A percentile compares a stretch with the other conserved stretches of the same genome.
Conservation (phyloP, 73 alveolate genomes). For the Paramecium sonneborni region DNA sequence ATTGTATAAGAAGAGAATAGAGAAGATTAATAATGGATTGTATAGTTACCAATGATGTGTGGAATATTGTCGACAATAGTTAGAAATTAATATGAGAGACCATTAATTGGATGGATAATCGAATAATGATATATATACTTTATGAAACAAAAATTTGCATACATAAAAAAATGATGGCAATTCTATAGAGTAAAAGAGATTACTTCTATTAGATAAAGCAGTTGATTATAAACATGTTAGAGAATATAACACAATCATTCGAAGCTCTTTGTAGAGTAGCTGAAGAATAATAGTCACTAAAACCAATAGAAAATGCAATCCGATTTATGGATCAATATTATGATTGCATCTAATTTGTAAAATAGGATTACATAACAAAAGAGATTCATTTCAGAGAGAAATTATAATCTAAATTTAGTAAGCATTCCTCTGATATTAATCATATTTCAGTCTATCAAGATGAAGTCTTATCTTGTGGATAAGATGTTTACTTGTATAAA, state of each 20-base stretch:
- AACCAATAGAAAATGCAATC: not conserved
- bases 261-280: not conserved
- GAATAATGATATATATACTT: no score
- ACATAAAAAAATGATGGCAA: not conserved
- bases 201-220: not conserved
- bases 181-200: not conserved
- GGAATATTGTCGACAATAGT: not conserved
- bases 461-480: not conserved
- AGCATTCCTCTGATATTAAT: not conserved
- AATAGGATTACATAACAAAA: not conserved
- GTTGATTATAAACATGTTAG: not conserved
- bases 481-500: not conserved
- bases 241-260: not conserved
- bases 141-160: not conserved
- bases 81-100: not conserved
- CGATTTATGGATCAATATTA: not conserved
- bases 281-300: not conserved
- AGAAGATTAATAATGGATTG: not conserved
- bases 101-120: not conserved
- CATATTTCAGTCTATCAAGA: not conserved
- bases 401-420: not conserved
- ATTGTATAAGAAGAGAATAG: not conserved
- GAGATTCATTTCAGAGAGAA: not conserved
- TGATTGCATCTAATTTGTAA: slow-evolving; percentile 1
- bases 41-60: not conserved